Base-by-base conservation (phyloP, 495 filamentous ascomycete species). In the Annulohypoxylon nitens region DNA sequence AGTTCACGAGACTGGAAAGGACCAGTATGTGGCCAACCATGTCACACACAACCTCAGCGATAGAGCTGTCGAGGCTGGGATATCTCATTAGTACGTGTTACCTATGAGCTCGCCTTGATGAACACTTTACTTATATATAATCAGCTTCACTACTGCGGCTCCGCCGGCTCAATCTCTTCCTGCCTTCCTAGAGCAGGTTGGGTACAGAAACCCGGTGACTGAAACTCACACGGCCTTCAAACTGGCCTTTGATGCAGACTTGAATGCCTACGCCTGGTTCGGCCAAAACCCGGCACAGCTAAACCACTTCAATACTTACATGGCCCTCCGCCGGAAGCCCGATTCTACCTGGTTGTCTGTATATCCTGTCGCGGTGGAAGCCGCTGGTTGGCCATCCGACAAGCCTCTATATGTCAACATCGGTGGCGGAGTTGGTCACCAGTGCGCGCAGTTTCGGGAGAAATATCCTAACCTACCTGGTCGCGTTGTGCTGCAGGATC, bases 401-500 rank as follows among this genome's bases (percentile, higher is more conserved):
- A 59, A 51, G 11, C 53, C 70, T 0, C 23, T 73, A 8, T 73
- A 62, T 23, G 64, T 73, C 36, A 73, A 73, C 25, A 50, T 73
- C 6, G 70, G 70, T 8, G 70, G 63, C 1, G 80, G 82, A 0
- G 69, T 81, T 37, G 86, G 85, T 6, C 82, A 87, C n/a, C 84
- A 86, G 48, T 78, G 79, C 25, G 71, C 78, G 9, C 75, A 75
- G 11, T 82, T 88, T 2, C 71, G 69, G 16, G 72, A 81, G 50
- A 84, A 79, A 61, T 84, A 81, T 43, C 83, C 82, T 0, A 48
- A 78, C 26, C 48, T 86, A 0, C 58, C 73, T 0, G 84, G 83
- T 0, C 73, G 78, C 12, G 73, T 89, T 8, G 69, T 89, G 1
- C 50, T 53, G 1, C 50, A 53, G 14, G 50, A 53, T 11, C 6